Evolutionary conservation across 2,329 filamentous ascomycete genomes (phyloP).

Genomic region (Parafenestella ontariensis): DNA sequence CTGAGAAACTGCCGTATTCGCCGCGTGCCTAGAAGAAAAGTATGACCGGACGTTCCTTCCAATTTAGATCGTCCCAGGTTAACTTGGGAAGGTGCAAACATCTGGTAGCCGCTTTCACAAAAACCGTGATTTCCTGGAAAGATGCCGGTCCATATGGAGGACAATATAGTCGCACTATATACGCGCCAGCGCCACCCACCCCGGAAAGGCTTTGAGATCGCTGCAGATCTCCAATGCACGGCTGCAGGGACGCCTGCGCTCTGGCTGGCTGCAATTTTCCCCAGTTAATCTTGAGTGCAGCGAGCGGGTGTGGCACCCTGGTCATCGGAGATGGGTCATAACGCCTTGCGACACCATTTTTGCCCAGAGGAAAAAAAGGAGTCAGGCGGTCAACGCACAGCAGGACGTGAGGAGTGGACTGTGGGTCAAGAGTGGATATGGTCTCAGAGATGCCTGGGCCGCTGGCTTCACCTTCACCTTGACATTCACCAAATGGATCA

Average conservation of each 20-base stretch:
- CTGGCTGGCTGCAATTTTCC: neutral
- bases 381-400: neutral
- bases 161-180: neutral
- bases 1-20: neutral
- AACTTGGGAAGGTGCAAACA: neutral
- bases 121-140: neutral
- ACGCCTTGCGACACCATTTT: neutral
- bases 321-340: neutral
- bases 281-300: neutral
- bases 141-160: neutral
- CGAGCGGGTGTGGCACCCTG: neutral
- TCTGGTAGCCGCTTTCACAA: neutral
- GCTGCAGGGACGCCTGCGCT: neutral
- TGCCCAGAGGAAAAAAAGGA: neutral
- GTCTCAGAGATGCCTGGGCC: neutral
- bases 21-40: neutral
- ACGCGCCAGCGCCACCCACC: neutral
- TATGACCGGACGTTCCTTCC: neutral
- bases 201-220: neutral
- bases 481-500: neutral
- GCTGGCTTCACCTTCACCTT: neutral
- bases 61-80: neutral
- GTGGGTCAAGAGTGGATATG: slow-evolving; percentile 18
- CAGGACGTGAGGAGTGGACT: neutral
- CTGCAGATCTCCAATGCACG: neutral